phyloP scores from a whole-genome alignment of 306 rosid genomes.

The Cicer pinnatifidum region DNA sequence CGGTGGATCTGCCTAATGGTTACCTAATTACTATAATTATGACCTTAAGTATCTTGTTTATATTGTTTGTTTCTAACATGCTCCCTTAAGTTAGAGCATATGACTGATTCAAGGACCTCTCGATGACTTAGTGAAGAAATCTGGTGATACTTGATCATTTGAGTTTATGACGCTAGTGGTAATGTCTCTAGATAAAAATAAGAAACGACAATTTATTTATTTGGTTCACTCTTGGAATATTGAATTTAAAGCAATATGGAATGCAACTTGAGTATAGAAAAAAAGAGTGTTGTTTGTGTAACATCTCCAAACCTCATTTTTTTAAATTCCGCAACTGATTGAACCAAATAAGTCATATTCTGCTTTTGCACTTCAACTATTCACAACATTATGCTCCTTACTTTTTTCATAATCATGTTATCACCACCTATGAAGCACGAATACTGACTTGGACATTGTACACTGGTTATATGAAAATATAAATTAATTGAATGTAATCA shows the following conservation, averaged over 20 bases:
- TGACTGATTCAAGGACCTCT: background rate
- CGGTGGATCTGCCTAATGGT: too few species aligned
- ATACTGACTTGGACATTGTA: too few species aligned
- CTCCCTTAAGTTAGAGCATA: background rate
- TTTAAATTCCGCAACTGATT: background rate
- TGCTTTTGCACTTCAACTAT: background rate
- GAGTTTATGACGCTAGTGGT: background rate
- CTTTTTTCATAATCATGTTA: background rate
- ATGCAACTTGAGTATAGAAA: background rate
- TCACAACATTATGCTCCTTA: background rate
- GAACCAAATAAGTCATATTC: background rate
- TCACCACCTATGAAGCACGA: background rate
- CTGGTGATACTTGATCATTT: background rate
- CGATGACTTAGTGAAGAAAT: background rate
- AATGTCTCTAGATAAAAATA: background rate
- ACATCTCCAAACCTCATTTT: background rate
- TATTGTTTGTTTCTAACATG: background rate
- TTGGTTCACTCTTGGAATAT: conserved; percentile 1
- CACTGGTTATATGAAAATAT: too few species aligned
- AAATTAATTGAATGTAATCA: too few species aligned
- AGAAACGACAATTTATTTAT: background rate
- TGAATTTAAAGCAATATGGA: background rate
- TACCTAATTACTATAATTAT: background rate
- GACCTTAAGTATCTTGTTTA: background rate
- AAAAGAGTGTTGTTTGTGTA: background rate